Conservation (phyloP, 768 basidiomycete species). For the Panaeolus cyanescens region DNA sequence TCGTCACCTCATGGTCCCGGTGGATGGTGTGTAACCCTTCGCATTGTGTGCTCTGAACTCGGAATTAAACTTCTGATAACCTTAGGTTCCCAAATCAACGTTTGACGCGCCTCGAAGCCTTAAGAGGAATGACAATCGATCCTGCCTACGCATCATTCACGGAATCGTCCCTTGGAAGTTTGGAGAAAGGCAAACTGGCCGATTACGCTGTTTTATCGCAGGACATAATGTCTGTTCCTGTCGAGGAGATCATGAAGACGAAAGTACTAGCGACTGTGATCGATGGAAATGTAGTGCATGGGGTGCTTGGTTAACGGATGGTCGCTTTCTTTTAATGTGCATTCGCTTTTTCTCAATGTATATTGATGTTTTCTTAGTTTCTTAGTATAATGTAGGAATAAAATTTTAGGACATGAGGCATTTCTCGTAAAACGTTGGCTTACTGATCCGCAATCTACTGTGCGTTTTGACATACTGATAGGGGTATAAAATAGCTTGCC, state of each 20-base stretch:
- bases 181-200: slow-evolving; percentile 76
- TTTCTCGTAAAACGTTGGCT: too few species aligned
- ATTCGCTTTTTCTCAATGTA: too few species aligned
- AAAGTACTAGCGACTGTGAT: slow-evolving; percentile 78
- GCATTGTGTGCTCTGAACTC: background rate
- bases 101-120: slow-evolving; percentile 75
- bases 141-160: slow-evolving; percentile 88
- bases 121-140: slow-evolving; percentile 88
- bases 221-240: slow-evolving; percentile 74
- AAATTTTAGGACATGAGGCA: too few species aligned
- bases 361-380: too few species aligned
- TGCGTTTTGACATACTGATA: too few species aligned
- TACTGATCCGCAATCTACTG: too few species aligned
- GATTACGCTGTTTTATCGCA: slow-evolving; percentile 85
- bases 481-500: too few species aligned
- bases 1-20: slow-evolving; percentile 78
- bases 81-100: slow-evolving; percentile 82
- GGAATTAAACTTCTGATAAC: background rate
- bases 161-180: slow-evolving; percentile 69
- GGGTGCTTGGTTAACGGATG: slow-evolving; percentile 24
- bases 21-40: slow-evolving; percentile 67
- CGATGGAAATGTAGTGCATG: slow-evolving; percentile 61
- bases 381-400: too few species aligned
- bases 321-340: too few species aligned
- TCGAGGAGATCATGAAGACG: slow-evolving; percentile 63